A percentile compares a stretch with the other conserved stretches of the same genome.
Evolutionary conservation across 495 filamentous ascomycete species (phyloP).

Genomic region (Xylaria bambusicola): DNA sequence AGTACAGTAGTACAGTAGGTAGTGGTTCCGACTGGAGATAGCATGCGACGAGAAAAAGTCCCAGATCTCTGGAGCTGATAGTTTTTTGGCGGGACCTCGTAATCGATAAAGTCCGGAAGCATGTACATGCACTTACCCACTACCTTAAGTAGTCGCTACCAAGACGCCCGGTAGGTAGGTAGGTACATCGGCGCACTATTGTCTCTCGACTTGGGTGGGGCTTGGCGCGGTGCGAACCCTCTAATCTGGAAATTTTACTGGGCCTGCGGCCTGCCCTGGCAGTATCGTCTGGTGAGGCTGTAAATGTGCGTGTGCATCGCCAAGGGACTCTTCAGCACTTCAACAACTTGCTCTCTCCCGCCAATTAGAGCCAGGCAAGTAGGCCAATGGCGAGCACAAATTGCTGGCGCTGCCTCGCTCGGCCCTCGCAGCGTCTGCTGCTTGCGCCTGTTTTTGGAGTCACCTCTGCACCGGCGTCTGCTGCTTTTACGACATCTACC

Average conservation of each 20-base stretch:
- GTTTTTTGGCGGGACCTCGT: conserved; percentile 29
- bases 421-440: conserved; percentile 44
- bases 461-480: conserved; percentile 49
- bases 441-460: conserved; percentile 30
- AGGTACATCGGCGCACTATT: conserved; percentile 17
- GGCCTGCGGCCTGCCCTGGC: conserved; percentile 11
- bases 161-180: too few relatives aligned
- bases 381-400: conserved; percentile 64
- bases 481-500: conserved; percentile 43
- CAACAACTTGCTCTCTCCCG: conserved; percentile 35
- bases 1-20: background rate
- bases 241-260: conserved; percentile 20
- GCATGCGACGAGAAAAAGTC: conserved; percentile 18
- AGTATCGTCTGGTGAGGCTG: conserved; percentile 18
- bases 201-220: conserved; percentile 14
- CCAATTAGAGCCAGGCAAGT: conserved; percentile 29
- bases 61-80: conserved; percentile 20
- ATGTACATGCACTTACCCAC: too few relatives aligned
- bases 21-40: background rate
- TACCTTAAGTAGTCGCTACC: too few relatives aligned
- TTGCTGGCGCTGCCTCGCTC: conserved; percentile 68
- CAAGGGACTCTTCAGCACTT: conserved; percentile 23
- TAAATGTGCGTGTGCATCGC: conserved; percentile 10
- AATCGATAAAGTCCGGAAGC: conserved; percentile 6
- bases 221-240: conserved; percentile 24